These are phyloP conservation scores for Rubus idaeus DNA, from an alignment of 306 rosid genomes.

Conservation along the genomic window DNA sequence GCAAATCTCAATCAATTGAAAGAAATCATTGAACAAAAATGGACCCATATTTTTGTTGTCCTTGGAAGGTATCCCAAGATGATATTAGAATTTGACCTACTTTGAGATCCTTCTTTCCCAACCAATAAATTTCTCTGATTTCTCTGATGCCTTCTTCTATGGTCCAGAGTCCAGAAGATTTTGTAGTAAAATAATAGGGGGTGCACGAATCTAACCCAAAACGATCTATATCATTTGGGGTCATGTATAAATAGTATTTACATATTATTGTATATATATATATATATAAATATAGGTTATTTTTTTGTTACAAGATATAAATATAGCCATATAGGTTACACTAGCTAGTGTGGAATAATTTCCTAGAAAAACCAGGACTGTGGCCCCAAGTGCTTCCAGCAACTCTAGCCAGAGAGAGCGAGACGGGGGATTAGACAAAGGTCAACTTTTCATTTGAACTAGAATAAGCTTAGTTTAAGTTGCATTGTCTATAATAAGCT, in stretches of 20 bases:
- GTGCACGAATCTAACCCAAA: not conserved
- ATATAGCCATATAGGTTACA: not conserved
- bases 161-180: not conserved
- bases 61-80: not conserved
- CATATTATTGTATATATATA: not conserved
- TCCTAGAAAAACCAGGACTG: not conserved
- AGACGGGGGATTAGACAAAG: not conserved
- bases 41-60: not conserved
- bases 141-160: not conserved
- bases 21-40: not conserved
- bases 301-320: too few relatives aligned
- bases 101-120: not conserved
- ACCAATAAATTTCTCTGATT: not conserved
- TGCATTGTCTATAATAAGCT: not conserved
- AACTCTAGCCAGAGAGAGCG: not conserved
- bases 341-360: not conserved
- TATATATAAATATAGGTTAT: not conserved
- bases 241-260: not conserved
- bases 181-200: not conserved
- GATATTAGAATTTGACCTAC: not conserved
- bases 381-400: not conserved
- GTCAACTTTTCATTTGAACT: not conserved
- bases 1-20: not conserved
- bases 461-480: not conserved
- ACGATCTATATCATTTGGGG: not conserved